Base-by-base conservation (phyloP, 495 filamentous ascomycete genomes). In the Niebla homalea region DNA sequence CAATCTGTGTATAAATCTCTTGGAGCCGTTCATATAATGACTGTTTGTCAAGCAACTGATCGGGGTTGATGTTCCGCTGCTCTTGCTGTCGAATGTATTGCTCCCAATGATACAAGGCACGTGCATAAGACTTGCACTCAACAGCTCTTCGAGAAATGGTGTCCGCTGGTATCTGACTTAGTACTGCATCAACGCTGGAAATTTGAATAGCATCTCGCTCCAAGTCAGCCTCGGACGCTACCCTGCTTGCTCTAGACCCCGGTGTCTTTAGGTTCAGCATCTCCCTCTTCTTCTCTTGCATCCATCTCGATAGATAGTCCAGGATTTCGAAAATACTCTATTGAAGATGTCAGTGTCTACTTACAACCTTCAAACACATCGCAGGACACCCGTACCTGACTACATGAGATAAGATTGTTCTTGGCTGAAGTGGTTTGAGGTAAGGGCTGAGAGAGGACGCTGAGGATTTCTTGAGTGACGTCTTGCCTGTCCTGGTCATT, bases 1-100 rank as follows among this genome's bases (percentile, higher is more conserved):
- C 93, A 46, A 99, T 96, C 54, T 93, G 81, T 1, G 86, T 89
- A 64, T 97, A 99, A 37, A 96, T 95, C 18, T 89, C 79, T 57
- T 96, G 92, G 4, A 98, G 67, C 25, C 80, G 73, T 56, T 88
- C 78, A 56, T 89, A 78, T 2, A 90, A 70, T 47, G 71, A 64
- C 44, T 83, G 75, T 36, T 75, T 64, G 19, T 70, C 67, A 18
- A 73, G 57, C 6, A 60, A 57, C 15, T 68, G 62, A 12, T 66
- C 60, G 25, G 53, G 50, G 3, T 67, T 65, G 36, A 70, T 63
- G 22, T 64, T 52, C 37, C 62, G 63, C 22, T 61, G 59, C 46
- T 68, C 73, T 46, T 70, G 65, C 50, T 82, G 76, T 18, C 83
- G 79, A 47, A 94, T 87, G 56, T 90, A 84, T 59, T 90, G 87